phyloP scores from a whole-genome alignment of 164 flowering plant species.

The Magnolia sinica region DNA sequence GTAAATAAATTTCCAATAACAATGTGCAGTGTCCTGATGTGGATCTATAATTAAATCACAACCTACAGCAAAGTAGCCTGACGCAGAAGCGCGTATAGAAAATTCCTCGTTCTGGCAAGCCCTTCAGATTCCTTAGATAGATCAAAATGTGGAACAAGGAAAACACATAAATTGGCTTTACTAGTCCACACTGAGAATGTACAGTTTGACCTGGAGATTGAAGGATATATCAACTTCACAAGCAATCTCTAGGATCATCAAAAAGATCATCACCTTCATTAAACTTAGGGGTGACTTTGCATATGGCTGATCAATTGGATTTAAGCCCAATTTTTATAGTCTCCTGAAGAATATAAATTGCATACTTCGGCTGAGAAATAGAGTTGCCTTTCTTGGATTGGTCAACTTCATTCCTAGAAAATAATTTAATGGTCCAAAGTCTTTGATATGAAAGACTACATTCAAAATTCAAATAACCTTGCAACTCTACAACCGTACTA shows the following conservation, averaged over 20 bases:
- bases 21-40: neutral
- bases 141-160: neutral
- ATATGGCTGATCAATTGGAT: neutral
- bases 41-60: neutral
- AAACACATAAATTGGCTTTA: too few species aligned
- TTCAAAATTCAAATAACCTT: neutral
- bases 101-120: neutral
- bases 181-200: neutral
- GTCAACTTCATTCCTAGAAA: neutral
- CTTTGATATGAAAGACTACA: neutral
- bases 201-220: neutral
- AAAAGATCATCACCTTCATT: neutral
- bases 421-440: too few species aligned
- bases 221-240: neutral
- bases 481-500: neutral
- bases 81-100: neutral
- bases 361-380: neutral
- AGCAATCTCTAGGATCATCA: neutral
- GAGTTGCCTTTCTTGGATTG: neutral
- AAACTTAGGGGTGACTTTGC: neutral
- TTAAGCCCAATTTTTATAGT: neutral
- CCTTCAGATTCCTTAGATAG: neutral
- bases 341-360: neutral
- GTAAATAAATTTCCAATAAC: neutral
- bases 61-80: neutral